Evolutionary conservation across 495 filamentous ascomycete genomes (phyloP).

Genomic region (Tetracladium setigerum): DNA sequence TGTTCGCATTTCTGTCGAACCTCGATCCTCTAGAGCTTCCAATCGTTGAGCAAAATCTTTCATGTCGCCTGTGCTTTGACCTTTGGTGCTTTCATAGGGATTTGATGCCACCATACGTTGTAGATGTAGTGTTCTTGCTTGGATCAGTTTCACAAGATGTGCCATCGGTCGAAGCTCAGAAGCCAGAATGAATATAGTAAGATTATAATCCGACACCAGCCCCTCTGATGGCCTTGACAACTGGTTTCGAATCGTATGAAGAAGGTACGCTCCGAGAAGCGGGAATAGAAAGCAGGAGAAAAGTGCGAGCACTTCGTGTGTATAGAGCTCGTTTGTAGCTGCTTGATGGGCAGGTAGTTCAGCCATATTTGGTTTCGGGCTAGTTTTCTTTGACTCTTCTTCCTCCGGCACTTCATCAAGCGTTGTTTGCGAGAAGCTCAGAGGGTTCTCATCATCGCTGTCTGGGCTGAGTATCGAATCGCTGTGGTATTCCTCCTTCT

Average conservation of each 20-base stretch:
- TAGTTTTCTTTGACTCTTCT: conserved; percentile 7
- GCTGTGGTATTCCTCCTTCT: conserved; percentile 35
- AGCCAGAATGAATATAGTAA: conserved; percentile 88
- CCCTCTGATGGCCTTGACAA: conserved; percentile 79
- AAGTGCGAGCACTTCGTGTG: conserved; percentile 68
- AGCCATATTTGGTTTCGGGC: conserved; percentile 6
- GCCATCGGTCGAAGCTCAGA: conserved; percentile 76
- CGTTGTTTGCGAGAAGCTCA: conserved; percentile 16
- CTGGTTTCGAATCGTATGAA: conserved; percentile 66
- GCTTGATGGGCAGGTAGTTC: conserved; percentile 21
- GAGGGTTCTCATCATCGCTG: conserved; percentile 29
- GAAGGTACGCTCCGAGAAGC: conserved; percentile 64
- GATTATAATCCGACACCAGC: conserved; percentile 82
- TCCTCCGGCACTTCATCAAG: conserved; percentile 37
- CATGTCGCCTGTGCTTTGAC: conserved; percentile 36
- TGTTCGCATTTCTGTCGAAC: conserved; percentile 26
- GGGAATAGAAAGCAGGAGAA: conserved; percentile 74
- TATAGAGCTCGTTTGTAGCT: conserved; percentile 58
- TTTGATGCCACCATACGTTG: conserved; percentile 62
- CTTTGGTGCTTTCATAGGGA: conserved; percentile 32
- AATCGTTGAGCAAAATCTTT: conserved; percentile 55
- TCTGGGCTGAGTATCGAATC: conserved; percentile 43
- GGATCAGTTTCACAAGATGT: conserved; percentile 74
- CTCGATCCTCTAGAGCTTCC: conserved; percentile 59
- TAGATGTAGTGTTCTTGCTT: conserved; percentile 72